phyloP scores from a whole-genome alignment of 78 protist genomes.

The Creolimax fragrantissima region DNA sequence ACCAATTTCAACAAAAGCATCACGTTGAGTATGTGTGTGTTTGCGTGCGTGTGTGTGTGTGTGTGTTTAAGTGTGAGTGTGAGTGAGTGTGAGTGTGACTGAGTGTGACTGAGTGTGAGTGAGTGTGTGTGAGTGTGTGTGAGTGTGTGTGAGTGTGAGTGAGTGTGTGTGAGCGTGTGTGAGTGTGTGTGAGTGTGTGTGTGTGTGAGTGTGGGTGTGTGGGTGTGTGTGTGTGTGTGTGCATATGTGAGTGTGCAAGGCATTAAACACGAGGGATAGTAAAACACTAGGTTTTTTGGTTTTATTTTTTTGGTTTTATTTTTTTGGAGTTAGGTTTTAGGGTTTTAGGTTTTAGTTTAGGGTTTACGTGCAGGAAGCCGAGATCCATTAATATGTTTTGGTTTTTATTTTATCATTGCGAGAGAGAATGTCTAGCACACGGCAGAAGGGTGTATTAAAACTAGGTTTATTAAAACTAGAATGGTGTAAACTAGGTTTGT shows the following conservation, averaged over 20 bases:
- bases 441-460: too few species aligned
- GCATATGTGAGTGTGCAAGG: not conserved
- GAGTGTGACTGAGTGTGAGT: not conserved
- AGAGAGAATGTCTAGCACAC: too few species aligned
- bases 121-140: constrained; percentile 17
- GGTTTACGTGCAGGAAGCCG: too few species aligned
- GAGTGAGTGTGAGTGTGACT: not conserved
- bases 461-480: too few species aligned
- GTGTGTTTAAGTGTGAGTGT: not conserved
- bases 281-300: too few species aligned
- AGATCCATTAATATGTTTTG: too few species aligned
- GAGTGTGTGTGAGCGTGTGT: constrained; percentile 9
- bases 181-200: not conserved
- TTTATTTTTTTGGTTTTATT: too few species aligned
- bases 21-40: not conserved
- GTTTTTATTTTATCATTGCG: too few species aligned
- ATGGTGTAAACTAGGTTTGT: too few species aligned
- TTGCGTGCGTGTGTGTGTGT: not conserved
- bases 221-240: not conserved
- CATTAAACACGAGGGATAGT: too few species aligned
- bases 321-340: too few species aligned
- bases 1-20: not conserved
- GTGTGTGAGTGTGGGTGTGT: not conserved
- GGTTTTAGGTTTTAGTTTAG: too few species aligned
- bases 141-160: not conserved